Percentiles rank a stretch among this genome's conserved stretches.
phyloP scores from a whole-genome alignment of 1,284 basidiomycete genomes.

The Coniferiporia sulphurascens region DNA sequence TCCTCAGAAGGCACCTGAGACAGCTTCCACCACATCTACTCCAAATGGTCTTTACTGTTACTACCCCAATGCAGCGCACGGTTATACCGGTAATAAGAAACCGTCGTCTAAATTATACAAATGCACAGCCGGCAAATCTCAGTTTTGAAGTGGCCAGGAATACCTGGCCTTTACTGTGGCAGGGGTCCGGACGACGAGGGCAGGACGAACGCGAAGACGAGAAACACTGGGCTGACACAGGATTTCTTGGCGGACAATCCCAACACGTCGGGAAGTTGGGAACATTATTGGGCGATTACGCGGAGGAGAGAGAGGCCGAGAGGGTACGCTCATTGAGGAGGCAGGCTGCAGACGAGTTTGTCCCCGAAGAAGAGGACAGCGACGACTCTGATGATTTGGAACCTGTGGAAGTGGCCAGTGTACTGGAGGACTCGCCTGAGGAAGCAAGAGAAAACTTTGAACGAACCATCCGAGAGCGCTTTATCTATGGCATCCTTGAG shows the following conservation, averaged over 20 bases:
- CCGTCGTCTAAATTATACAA: conserved; percentile 56
- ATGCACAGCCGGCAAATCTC: conserved; percentile 49
- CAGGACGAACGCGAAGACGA: conserved; percentile 58
- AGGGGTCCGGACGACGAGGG: conserved; percentile 42
- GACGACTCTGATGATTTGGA: conserved; percentile 48
- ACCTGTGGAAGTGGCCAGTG: conserved; percentile 24
- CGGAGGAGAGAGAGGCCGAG: conserved; percentile 69
- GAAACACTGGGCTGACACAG: conserved; percentile 55
- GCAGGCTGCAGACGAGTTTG: conserved; percentile 39
- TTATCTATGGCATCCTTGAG: conserved; percentile 73
- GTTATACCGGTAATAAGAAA: conserved; percentile 60
- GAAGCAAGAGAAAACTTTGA: conserved; percentile 50
- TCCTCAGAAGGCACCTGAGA: conserved; percentile 53
- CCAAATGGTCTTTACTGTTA: conserved; percentile 51
- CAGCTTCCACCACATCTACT: conserved; percentile 66
- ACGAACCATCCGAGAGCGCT: conserved; percentile 55
- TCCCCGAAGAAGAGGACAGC: conserved; percentile 62
- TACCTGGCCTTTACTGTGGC: conserved; percentile 64
- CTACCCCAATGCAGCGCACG: conserved; percentile 63
- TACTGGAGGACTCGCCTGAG: conserved; percentile 39
- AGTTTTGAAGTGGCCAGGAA: conserved; percentile 44
- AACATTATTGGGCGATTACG: conserved; percentile 55
- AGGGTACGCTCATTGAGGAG: conserved; percentile 46
- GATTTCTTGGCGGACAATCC: conserved; percentile 53
- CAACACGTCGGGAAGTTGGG: conserved; percentile 69